A percentile compares a stretch with the other conserved stretches of the same genome.
Conservation (phyloP, 192 early-diverging fungal genomes). For the Podochytrium sp. region DNA sequence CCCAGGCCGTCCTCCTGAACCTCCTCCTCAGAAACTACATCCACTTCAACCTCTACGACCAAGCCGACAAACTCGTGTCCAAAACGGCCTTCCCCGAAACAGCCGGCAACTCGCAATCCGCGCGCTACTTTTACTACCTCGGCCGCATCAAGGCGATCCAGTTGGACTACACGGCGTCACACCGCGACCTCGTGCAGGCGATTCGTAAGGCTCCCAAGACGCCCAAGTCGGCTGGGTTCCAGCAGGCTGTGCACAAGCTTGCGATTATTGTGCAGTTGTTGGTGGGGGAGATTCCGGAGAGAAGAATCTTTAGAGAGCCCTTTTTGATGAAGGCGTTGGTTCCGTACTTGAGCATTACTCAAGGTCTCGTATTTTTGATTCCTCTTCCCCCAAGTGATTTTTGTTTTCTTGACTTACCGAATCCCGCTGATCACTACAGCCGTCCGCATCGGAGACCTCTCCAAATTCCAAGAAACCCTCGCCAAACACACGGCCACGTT, state of each 20-base stretch:
- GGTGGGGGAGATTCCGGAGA: conserved; percentile 98
- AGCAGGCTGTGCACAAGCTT: conserved; percentile 94
- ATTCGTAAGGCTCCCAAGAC: conserved; percentile 94
- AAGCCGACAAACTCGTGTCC: conserved; percentile 94
- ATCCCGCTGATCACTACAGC: conserved; percentile 64
- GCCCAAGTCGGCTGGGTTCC: conserved; percentile 85
- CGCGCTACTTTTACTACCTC: conserved; percentile 95
- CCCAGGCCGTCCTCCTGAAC: conserved; percentile 85
- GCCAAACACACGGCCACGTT: conserved; percentile 76
- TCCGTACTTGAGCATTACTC: conserved; percentile 95
- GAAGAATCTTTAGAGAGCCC: conserved; percentile 88
- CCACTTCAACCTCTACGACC: conserved; percentile 93
- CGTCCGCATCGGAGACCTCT: conserved; percentile 93
- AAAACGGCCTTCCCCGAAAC: conserved; percentile 88
- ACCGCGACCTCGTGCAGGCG: conserved; percentile 87
- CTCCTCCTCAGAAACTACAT: conserved; percentile 91
- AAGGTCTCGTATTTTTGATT: conserved; percentile 53
- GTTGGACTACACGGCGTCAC: conserved; percentile 93
- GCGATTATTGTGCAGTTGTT: conserved; percentile 96
- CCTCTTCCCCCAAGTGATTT: not conserved
- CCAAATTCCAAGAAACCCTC: conserved; percentile 89
- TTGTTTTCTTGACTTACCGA: not conserved
- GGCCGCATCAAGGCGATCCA: conserved; percentile 96
- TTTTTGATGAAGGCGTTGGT: conserved; percentile 80
- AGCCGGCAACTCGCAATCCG: conserved; percentile 91